phyloP scores from a whole-genome alignment of 345 rosid genomes.

The Salix arbutifolia region DNA sequence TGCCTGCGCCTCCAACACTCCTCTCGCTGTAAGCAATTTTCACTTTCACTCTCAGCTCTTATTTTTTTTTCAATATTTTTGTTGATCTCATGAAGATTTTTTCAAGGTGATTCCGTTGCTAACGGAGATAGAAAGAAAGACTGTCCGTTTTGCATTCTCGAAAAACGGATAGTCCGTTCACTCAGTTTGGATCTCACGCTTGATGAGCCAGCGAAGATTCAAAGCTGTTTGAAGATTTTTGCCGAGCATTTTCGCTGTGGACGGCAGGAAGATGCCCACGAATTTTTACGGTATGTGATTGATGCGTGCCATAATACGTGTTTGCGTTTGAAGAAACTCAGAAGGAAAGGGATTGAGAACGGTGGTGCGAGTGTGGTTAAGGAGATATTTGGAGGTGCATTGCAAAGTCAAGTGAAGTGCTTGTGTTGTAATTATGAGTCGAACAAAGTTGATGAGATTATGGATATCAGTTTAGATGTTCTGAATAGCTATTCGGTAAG shows the following conservation, averaged over 20 bases:
- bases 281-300: slow-evolving; percentile 83
- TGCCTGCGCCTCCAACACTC: slow-evolving; percentile 82
- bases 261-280: slow-evolving; percentile 96
- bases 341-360: slow-evolving; percentile 35
- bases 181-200: slow-evolving; percentile 52
- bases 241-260: slow-evolving; percentile 73
- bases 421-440: slow-evolving; percentile 79
- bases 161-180: slow-evolving; percentile 72
- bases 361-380: slow-evolving; percentile 48
- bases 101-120: slow-evolving; percentile 55
- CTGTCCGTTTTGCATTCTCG: slow-evolving; percentile 85
- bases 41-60: not conserved
- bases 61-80: not conserved
- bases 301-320: slow-evolving; percentile 94
- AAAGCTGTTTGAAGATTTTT: slow-evolving; percentile 55
- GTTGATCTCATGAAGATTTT: not conserved
- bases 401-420: slow-evolving; percentile 98
- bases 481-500: slow-evolving; percentile 57
- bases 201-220: slow-evolving; percentile 71
- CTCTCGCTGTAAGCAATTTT: slow-evolving; percentile 48
- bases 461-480: slow-evolving; percentile 94
- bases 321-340: slow-evolving; percentile 75
- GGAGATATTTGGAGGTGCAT: slow-evolving; percentile 90
- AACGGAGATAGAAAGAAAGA: slow-evolving; percentile 60
- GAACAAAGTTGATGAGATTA: slow-evolving; percentile 89